Percentiles rank a stretch among this genome's conserved stretches.
These are phyloP conservation scores for Fusarium albidum DNA, from an alignment of 2,329 filamentous ascomycete genomes.

Conservation along the genomic window DNA sequence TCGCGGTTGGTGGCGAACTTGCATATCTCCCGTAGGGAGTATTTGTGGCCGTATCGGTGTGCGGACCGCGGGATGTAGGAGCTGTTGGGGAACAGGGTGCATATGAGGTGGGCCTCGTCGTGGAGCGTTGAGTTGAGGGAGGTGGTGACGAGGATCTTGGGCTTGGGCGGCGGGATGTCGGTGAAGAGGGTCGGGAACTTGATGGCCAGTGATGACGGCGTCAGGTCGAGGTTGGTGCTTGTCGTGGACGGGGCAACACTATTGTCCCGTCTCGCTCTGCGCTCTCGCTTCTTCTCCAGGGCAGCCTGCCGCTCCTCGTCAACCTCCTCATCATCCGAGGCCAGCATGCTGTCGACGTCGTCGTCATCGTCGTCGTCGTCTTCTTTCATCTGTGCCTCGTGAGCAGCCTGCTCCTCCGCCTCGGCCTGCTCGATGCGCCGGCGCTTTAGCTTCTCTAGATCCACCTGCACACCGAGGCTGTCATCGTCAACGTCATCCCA, in stretches of 20 bases:
- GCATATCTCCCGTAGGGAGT: constrained; percentile 89
- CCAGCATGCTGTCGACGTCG: constrained; percentile 83
- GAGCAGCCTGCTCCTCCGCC: constrained; percentile 58
- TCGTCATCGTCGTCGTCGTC: constrained; percentile 59
- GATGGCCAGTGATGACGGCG: constrained; percentile 64
- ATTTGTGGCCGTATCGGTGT: constrained; percentile 88
- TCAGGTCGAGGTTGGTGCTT: constrained; percentile 70
- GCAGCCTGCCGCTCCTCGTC: constrained; percentile 56
- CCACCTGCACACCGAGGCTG: constrained; percentile 62
- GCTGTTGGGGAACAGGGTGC: constrained; percentile 82
- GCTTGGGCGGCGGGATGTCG: constrained; percentile 65
- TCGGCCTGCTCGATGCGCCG: constrained; percentile 63
- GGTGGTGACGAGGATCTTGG: constrained; percentile 93
- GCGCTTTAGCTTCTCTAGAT: constrained; percentile 67
- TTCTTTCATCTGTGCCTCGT: constrained; percentile 49
- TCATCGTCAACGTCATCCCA: constrained; percentile 83
- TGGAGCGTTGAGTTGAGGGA: constrained; percentile 89
- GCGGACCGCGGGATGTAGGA: constrained; percentile 88
- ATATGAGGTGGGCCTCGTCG: constrained; percentile 79
- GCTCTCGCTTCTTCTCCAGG: constrained; percentile 54
- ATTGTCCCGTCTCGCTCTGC: constrained; percentile 56
- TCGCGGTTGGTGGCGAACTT: constrained; percentile 82
- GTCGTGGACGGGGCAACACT: constrained; percentile 66
- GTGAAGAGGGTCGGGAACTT: constrained; percentile 71
- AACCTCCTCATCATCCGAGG: constrained; percentile 65